Evolutionary conservation across 2,329 filamentous ascomycete genomes (phyloP).

Genomic region (Xenosphaeropsis pyriputrescens): DNA sequence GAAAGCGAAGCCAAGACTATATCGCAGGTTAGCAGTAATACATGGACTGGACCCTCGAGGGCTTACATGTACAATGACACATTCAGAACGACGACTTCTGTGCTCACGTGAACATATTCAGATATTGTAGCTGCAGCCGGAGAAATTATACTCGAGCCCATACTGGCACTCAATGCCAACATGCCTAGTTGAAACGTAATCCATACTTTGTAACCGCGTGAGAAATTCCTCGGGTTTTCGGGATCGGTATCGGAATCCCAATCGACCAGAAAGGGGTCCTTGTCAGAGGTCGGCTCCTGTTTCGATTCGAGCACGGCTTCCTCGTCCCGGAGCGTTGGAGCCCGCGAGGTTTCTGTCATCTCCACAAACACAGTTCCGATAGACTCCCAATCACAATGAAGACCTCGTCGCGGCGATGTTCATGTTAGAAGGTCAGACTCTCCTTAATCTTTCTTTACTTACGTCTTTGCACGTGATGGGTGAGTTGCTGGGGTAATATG

Average conservation of each 20-base stretch:
- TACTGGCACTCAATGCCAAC: conserved; percentile 30
- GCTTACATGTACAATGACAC: conserved; percentile 29
- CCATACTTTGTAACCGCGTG: conserved; percentile 25
- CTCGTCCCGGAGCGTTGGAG: neutral
- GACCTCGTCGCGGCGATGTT: too few relatives aligned
- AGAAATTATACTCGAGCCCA: conserved; percentile 34
- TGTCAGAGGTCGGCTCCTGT: neutral
- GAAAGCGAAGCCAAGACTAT: conserved; percentile 27
- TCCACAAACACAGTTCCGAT: too few relatives aligned
- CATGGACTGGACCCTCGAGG: neutral
- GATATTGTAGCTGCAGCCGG: conserved; percentile 28
- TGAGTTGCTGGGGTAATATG: too few relatives aligned
- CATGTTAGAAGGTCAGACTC: too few relatives aligned
- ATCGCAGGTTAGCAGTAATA: neutral
- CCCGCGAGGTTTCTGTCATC: too few relatives aligned
- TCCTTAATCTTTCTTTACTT: too few relatives aligned
- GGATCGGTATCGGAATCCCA: conserved; percentile 23
- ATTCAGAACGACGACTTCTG: conserved; percentile 27
- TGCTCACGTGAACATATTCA: conserved; percentile 23
- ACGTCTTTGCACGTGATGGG: too few relatives aligned
- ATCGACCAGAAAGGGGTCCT: conserved; percentile 77
- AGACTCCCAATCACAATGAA: too few relatives aligned
- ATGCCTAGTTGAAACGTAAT: conserved; percentile 32
- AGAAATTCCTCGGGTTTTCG: conserved; percentile 32
- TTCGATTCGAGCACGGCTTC: neutral